Evolutionary conservation across 352 stramenopile species (phyloP).

Genomic region (Halophytophthora polymorphica): DNA sequence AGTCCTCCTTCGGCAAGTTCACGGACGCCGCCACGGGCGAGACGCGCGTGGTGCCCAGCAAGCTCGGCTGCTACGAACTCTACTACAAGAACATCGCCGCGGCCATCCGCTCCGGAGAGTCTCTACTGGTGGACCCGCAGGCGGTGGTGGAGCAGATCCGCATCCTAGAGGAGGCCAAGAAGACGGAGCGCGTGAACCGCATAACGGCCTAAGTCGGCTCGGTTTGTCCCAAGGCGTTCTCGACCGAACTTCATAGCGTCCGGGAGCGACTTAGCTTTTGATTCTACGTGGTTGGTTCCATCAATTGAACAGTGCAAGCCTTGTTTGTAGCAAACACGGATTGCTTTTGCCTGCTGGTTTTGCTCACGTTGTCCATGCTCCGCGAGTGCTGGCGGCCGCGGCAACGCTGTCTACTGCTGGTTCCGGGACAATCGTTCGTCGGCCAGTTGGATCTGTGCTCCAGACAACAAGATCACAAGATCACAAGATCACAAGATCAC

Average conservation of each 20-base stretch:
- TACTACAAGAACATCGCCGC: slow-evolving; percentile 76
- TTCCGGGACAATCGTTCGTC: not conserved
- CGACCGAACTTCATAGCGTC: too few relatives aligned
- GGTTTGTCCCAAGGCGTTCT: slow-evolving; percentile 16
- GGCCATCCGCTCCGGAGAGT: slow-evolving; percentile 42
- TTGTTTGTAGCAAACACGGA: not conserved
- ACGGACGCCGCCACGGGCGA: slow-evolving; percentile 18
- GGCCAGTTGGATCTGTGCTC: not conserved
- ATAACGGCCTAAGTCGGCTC: slow-evolving; percentile 24
- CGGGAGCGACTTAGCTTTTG: not conserved
- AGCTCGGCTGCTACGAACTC: slow-evolving; percentile 51
- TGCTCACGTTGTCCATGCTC: not conserved
- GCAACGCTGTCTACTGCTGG: too few relatives aligned
- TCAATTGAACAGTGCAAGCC: not conserved
- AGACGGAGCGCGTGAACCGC: slow-evolving; percentile 43
- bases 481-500: too few relatives aligned
- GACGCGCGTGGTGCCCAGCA: slow-evolving; percentile 31
- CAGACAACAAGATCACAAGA: too few relatives aligned
- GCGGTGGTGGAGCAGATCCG: slow-evolving; percentile 60
- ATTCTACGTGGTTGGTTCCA: not conserved
- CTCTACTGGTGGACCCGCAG: slow-evolving; percentile 50
- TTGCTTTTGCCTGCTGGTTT: not conserved
- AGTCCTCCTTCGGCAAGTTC: slow-evolving; percentile 45
- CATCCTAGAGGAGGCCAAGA: slow-evolving; percentile 71
- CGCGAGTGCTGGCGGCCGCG: not conserved